Conservation (phyloP, 495 filamentous ascomycete genomes). For the Pyronema omphalodes region DNA sequence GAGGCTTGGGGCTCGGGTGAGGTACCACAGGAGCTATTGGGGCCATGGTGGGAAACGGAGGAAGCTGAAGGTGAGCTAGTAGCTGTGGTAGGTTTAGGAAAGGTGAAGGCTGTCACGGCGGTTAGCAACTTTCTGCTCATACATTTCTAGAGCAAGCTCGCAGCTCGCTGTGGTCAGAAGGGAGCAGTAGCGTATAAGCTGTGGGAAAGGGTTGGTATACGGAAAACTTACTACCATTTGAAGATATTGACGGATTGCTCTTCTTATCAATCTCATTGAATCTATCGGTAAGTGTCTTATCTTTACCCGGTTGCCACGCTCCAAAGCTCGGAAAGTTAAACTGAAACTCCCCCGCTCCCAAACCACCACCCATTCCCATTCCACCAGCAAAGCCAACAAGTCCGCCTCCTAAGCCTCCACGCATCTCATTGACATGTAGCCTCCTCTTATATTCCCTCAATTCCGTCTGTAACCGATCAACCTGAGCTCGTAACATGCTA, state of each 20-base stretch:
- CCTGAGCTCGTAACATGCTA: slow-evolving; percentile 58
- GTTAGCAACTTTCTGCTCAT: not conserved
- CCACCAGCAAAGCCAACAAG: not conserved
- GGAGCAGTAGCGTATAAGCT: too few relatives aligned
- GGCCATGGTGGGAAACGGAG: slow-evolving; percentile 43
- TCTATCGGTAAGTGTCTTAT: slow-evolving; percentile 15
- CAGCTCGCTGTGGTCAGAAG: too few relatives aligned
- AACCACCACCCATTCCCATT: too few relatives aligned
- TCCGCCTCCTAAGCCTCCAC: not conserved
- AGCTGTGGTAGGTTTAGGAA: not conserved
- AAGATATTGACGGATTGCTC: slow-evolving; percentile 6
- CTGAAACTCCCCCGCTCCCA: slow-evolving; percentile 35
- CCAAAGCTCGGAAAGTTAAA: slow-evolving; percentile 95
- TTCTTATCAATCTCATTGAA: slow-evolving; percentile 18
- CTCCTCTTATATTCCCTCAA: slow-evolving; percentile 51
- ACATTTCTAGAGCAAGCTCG: too few relatives aligned
- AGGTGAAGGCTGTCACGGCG: slow-evolving; percentile 13
- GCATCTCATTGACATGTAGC: slow-evolving; percentile 11
- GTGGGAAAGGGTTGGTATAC: too few relatives aligned
- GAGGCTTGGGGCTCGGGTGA: slow-evolving; percentile 41
- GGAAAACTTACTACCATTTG: slow-evolving; percentile 13
- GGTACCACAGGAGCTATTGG: slow-evolving; percentile 73
- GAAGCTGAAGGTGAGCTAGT: slow-evolving; percentile 42
- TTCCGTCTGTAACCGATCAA: slow-evolving; percentile 73
- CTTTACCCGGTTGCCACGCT: slow-evolving; percentile 6